phyloP scores from a whole-genome alignment of 1,284 basidiomycete species.

The Blastosporella zonata region DNA sequence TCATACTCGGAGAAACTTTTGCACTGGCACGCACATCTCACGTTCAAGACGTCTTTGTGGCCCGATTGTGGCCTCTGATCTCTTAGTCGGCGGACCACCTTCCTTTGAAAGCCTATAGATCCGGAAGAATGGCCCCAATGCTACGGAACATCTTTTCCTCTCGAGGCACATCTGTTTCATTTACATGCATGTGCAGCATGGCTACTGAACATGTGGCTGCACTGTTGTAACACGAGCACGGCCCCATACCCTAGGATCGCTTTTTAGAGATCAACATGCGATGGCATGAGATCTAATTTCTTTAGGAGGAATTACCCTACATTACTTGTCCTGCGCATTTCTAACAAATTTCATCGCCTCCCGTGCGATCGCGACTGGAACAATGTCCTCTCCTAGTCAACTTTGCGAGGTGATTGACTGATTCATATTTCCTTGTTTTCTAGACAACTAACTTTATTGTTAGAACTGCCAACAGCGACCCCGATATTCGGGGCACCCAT shows the following conservation, averaged over 20 bases:
- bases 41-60: no score
- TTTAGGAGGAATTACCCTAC: background rate
- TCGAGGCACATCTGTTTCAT: background rate
- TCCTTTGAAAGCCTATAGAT: no score
- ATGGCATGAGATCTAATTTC: background rate
- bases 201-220: background rate
- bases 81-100: no score
- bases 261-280: background rate
- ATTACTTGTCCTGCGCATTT: background rate
- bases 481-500: slow-evolving; percentile 54
- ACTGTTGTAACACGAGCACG: background rate
- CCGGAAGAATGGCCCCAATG: background rate
- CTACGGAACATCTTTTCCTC: background rate
- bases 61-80: no score
- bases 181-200: background rate
- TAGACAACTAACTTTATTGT: background rate
- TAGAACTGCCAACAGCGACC: slow-evolving; percentile 50
- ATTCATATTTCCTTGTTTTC: background rate
- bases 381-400: slow-evolving; percentile 2
- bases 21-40: no score
- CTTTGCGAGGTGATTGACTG: slow-evolving; percentile 6
- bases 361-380: background rate
- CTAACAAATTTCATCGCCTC: background rate
- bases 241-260: background rate
- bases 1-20: no score